These are phyloP conservation scores for Phascolomyces articulosus DNA, from an alignment of 371 early-diverging fungal species.

Conservation along the genomic window DNA sequence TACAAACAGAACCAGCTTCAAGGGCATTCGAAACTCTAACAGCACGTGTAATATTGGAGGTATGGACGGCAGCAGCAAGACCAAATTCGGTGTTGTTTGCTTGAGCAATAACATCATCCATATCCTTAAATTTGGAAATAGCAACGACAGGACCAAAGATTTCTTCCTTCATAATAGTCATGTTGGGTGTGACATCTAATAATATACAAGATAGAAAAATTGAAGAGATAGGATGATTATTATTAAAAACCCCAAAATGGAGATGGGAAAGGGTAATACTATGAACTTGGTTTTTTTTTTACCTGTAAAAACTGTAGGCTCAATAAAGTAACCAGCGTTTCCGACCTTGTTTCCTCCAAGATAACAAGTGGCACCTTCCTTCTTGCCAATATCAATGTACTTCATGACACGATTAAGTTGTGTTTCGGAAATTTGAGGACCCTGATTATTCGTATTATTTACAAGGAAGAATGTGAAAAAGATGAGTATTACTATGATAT, in stretches of 20 bases:
- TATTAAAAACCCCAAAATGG: too few species aligned
- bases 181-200: conserved; percentile 40
- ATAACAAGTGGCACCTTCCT: conserved; percentile 49
- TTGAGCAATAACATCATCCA: conserved; percentile 69
- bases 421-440: conserved; percentile 75
- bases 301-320: conserved; percentile 47
- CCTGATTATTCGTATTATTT: too few species aligned
- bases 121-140: conserved; percentile 65
- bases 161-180: conserved; percentile 72
- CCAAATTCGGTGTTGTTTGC: conserved; percentile 81
- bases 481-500: too few species aligned
- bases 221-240: too few species aligned
- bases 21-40: conserved; percentile 61
- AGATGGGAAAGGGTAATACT: too few species aligned
- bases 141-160: conserved; percentile 85
- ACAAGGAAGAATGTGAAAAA: too few species aligned
- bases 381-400: conserved; percentile 50
- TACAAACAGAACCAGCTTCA: conserved; percentile 23
- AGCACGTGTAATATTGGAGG: conserved; percentile 70
- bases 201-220: too few species aligned
- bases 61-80: conserved; percentile 85
- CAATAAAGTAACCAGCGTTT: conserved; percentile 52
- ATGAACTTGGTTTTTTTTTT: too few species aligned
- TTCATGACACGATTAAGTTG: conserved; percentile 74
- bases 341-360: conserved; percentile 50